These are phyloP conservation scores for Lachnellula suecica DNA, from an alignment of 2,329 filamentous ascomycete species.

Conservation along the genomic window DNA sequence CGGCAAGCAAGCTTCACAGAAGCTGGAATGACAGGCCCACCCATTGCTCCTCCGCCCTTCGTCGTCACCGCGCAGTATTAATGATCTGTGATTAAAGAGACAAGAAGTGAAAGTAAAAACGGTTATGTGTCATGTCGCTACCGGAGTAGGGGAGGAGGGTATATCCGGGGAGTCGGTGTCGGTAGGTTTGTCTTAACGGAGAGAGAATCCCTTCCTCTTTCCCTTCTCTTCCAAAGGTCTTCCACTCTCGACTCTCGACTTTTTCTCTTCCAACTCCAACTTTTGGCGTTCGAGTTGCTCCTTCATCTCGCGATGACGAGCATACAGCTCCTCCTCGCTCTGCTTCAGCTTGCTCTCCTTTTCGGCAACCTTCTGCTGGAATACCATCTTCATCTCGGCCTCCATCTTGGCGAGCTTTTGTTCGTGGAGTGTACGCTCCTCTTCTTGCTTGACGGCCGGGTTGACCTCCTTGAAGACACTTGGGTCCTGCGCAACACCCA, in stretches of 20 bases:
- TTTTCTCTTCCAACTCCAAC: conserved; percentile 97
- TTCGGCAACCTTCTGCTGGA: conserved; percentile 99
- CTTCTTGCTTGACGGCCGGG: conserved; percentile 99
- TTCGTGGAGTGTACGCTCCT: conserved; percentile 96
- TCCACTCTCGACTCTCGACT: conserved; percentile 89
- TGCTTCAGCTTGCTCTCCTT: conserved; percentile 99
- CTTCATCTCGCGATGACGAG: conserved; percentile 99
- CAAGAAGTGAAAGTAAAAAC: conserved; percentile 32
- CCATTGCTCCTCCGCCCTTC: conserved; percentile 21
- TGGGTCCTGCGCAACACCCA: conserved; percentile 98
- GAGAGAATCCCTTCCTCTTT: conserved; percentile 99
- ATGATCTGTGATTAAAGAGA: conserved; percentile 35
- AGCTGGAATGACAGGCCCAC: conserved; percentile 28
- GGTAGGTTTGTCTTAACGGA: conserved; percentile 64
- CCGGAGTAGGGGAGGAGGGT: conserved; percentile 17
- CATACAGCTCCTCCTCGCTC: conserved; percentile 98
- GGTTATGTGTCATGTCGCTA: conserved; percentile 27
- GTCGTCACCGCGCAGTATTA: conserved; percentile 28
- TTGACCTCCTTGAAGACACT: conserved; percentile 99
- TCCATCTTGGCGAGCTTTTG: conserved; percentile 99
- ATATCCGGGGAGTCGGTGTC: conserved; percentile 16
- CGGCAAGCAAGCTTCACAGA: conserved; percentile 29
- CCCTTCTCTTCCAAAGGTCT: conserved; percentile 95
- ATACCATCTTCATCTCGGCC: conserved; percentile 99
- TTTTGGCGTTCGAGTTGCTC: conserved; percentile 96